These are phyloP conservation scores for Yarrowia sp. DNA, from an alignment of 805 yeast genomes.

Conservation along the genomic window DNA sequence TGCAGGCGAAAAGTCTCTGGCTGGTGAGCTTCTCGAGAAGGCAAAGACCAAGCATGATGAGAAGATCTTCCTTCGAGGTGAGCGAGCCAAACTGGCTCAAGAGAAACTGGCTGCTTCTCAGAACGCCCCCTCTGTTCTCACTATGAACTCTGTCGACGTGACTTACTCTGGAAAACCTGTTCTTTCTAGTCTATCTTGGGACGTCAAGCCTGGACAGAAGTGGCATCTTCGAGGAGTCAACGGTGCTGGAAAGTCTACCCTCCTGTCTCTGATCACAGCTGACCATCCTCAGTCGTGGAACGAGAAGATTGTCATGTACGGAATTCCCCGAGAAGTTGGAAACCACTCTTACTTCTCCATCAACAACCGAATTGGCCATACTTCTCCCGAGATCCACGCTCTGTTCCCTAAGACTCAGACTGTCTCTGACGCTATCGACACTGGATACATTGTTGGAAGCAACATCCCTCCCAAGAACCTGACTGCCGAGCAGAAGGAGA, in stretches of 20 bases:
- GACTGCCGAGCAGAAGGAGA: slow-evolving; percentile 50
- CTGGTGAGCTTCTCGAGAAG: slow-evolving; percentile 42
- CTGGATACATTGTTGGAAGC: slow-evolving; percentile 79
- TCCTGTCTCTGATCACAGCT: slow-evolving; percentile 82
- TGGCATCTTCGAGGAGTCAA: slow-evolving; percentile 92
- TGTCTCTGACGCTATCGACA: slow-evolving; percentile 64
- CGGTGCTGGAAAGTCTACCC: slow-evolving; percentile 93
- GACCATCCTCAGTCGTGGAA: slow-evolving; percentile 99
- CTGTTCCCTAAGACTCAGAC: slow-evolving; percentile 70
- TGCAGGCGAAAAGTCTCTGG: slow-evolving; percentile 54
- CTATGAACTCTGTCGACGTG: slow-evolving; percentile 69
- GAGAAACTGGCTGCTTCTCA: neutral
- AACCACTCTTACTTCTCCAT: slow-evolving; percentile 75
- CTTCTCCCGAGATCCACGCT: slow-evolving; percentile 92
- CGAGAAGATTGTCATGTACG: slow-evolving; percentile 66
- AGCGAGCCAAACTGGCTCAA: slow-evolving; percentile 22
- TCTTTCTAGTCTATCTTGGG: slow-evolving; percentile 68
- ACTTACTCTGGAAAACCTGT: slow-evolving; percentile 68
- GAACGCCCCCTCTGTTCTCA: slow-evolving; percentile 50
- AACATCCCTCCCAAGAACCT: slow-evolving; percentile 59
- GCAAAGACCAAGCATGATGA: slow-evolving; percentile 41
- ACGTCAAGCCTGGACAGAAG: slow-evolving; percentile 70
- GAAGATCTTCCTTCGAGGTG: slow-evolving; percentile 4
- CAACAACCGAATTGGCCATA: slow-evolving; percentile 79
- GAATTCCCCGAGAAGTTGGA: slow-evolving; percentile 76